phyloP scores from a whole-genome alignment of 225 moss, liverwort and hornwort genomes.

The Antitrichia curtipendula region DNA sequence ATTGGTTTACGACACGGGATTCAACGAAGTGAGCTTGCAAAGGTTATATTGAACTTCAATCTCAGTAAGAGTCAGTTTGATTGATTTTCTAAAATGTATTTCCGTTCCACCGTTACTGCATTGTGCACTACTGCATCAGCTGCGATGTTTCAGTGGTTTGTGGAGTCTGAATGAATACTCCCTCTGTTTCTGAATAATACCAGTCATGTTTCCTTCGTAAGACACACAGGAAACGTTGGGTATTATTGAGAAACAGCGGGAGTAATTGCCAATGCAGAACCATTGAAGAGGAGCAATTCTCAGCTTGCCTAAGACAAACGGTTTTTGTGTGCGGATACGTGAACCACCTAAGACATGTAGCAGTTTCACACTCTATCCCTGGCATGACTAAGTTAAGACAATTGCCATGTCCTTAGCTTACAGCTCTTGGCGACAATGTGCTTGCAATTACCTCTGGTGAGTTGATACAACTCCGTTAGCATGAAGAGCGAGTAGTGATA shows the following conservation, averaged over 20 bases:
- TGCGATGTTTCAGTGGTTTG: neutral
- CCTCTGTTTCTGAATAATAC: no score
- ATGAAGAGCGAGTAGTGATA: neutral
- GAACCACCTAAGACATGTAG: neutral
- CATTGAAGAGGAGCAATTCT: neutral
- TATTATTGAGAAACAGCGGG: no score
- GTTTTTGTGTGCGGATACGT: neutral
- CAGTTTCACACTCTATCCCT: neutral
- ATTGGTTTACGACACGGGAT: neutral
- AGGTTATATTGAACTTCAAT: neutral
- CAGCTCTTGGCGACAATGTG: neutral
- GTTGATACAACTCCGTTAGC: neutral
- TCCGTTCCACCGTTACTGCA: neutral
- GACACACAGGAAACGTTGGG: no score
- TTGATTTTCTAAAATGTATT: neutral
- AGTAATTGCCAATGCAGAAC: neutral
- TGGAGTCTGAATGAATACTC: neutral
- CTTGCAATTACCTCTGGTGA: neutral
- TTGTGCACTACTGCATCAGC: neutral
- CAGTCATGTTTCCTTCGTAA: no score
- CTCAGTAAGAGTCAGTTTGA: neutral
- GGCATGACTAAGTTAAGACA: neutral
- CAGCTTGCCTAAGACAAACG: neutral
- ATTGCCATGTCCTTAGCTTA: neutral
- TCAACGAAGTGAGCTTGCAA: neutral